A percentile compares a stretch with the other conserved stretches of the same genome.
phyloP scores from a whole-genome alignment of 1,139 yeast genomes.

The Chernovozyma aurita region DNA sequence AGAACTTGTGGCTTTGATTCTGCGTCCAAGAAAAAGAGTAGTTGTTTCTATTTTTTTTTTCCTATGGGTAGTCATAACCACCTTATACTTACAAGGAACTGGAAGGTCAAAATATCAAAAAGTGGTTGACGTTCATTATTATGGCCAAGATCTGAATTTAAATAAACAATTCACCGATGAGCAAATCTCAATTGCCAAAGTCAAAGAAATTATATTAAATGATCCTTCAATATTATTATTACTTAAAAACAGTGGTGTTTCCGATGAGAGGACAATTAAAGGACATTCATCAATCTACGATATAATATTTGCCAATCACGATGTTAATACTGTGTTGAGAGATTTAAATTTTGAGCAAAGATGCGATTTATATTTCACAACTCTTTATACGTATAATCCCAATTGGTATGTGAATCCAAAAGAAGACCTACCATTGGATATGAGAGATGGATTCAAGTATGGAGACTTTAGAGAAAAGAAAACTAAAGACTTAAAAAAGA shows the following conservation, averaged over 20 bases:
- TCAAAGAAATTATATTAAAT: conserved; percentile 1
- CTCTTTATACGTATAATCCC: conserved; percentile 17
- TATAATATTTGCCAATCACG: conserved; percentile 19
- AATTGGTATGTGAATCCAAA: conserved; percentile 25
- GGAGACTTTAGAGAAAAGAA: conserved; percentile 9
- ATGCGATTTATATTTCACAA: conserved; percentile 28
- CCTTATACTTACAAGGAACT: background rate
- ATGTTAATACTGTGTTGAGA: conserved; percentile 16
- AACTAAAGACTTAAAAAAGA: conserved; percentile 8
- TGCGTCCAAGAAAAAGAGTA: conserved; percentile 5
- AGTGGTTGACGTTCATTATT: background rate
- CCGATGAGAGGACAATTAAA: conserved; percentile 15
- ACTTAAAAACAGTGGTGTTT: conserved; percentile 6
- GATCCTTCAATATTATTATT: conserved; percentile 2
- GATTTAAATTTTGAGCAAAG: conserved; percentile 10
- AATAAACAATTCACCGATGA: background rate
- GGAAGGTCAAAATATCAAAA: background rate
- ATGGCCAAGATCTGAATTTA: background rate
- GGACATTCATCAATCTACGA: conserved; percentile 20
- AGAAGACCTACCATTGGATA: conserved; percentile 17
- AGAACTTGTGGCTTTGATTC: conserved; percentile 2
- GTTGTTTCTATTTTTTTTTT: background rate
- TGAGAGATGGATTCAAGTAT: conserved; percentile 10
- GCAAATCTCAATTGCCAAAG: conserved; percentile 1
- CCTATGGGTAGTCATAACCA: conserved; percentile 3